Evolutionary conservation across 495 filamentous ascomycete genomes (phyloP).

Genomic region (Penicillium crystallinum): DNA sequence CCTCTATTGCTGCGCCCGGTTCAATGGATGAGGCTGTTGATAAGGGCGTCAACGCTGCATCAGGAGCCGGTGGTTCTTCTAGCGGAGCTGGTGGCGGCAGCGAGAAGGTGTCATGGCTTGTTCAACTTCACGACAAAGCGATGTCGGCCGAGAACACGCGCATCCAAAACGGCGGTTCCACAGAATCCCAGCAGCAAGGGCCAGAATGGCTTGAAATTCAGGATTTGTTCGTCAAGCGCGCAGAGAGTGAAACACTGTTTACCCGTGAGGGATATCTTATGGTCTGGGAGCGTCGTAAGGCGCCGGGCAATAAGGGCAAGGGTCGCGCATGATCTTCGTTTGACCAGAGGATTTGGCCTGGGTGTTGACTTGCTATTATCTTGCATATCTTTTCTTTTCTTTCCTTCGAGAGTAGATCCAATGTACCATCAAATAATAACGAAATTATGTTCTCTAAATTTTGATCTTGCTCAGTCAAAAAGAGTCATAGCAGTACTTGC

Average conservation of each 20-base stretch:
- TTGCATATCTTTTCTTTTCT: background rate
- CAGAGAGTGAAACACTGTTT: conserved; percentile 80
- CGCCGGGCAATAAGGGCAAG: conserved; percentile 42
- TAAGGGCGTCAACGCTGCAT: conserved; percentile 69
- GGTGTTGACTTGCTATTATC: background rate
- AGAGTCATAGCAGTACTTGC: too few species aligned
- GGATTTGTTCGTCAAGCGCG: conserved; percentile 87
- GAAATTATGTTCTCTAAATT: background rate
- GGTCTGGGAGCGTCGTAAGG: conserved; percentile 87
- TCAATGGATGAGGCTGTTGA: conserved; percentile 73
- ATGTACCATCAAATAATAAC: conserved; percentile 13
- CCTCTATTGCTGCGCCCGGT: conserved; percentile 71
- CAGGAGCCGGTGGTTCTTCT: conserved; percentile 52
- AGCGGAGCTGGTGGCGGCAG: conserved; percentile 42
- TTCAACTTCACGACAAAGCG: conserved; percentile 54
- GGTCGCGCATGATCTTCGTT: conserved; percentile 14
- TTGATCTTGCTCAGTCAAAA: background rate
- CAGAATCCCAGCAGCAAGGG: conserved; percentile 29
- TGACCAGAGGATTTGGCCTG: background rate
- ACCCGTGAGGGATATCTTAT: conserved; percentile 91
- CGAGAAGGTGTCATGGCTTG: conserved; percentile 50
- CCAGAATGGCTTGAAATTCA: conserved; percentile 90
- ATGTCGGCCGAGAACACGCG: conserved; percentile 36
- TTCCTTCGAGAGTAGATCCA: background rate
- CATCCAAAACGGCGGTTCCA: conserved; percentile 25